Evolutionary conservation across 1,284 basidiomycete species (phyloP).

Genomic region (Pseudozyma sp.): DNA sequence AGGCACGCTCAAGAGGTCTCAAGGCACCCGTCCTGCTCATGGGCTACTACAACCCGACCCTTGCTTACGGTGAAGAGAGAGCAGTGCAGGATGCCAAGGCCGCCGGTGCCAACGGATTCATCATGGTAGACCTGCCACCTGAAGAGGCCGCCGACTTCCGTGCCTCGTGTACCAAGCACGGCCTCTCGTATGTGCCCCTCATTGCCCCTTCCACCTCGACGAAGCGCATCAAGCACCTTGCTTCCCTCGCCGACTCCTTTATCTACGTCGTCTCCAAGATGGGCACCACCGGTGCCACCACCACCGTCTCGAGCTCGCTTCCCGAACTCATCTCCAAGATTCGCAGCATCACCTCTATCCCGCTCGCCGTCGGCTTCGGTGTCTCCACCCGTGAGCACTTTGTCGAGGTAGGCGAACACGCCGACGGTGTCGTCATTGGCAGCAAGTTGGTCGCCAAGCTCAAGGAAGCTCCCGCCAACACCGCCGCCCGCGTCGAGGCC

Average conservation of each 20-base stretch:
- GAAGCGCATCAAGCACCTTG: conserved; percentile 87
- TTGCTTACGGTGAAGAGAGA: conserved; percentile 93
- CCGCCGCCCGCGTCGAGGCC: conserved; percentile 70
- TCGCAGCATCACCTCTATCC: conserved; percentile 74
- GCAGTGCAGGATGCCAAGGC: conserved; percentile 87
- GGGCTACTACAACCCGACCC: conserved; percentile 81
- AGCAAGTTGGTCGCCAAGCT: conserved; percentile 85
- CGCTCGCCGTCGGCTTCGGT: conserved; percentile 95
- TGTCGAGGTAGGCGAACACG: conserved; percentile 80
- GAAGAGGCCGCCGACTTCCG: conserved; percentile 94
- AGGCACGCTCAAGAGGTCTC: conserved; percentile 84
- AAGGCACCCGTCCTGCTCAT: conserved; percentile 89
- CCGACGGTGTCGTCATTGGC: conserved; percentile 94
- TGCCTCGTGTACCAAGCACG: conserved; percentile 82
- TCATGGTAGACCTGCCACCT: conserved; percentile 96
- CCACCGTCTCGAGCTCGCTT: conserved; percentile 72
- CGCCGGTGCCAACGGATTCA: conserved; percentile 95
- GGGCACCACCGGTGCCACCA: conserved; percentile 95
- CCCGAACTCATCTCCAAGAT: conserved; percentile 68
- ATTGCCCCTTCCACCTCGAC: conserved; percentile 93
- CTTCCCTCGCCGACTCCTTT: conserved; percentile 93
- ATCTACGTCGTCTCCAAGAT: conserved; percentile 90
- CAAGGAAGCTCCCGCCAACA: conserved; percentile 72
- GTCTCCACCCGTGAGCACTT: conserved; percentile 93
- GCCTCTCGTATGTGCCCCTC: conserved; percentile 94